These are phyloP conservation scores for Flaveria linearis DNA, from an alignment of 129 eudicot species.

Conservation along the genomic window DNA sequence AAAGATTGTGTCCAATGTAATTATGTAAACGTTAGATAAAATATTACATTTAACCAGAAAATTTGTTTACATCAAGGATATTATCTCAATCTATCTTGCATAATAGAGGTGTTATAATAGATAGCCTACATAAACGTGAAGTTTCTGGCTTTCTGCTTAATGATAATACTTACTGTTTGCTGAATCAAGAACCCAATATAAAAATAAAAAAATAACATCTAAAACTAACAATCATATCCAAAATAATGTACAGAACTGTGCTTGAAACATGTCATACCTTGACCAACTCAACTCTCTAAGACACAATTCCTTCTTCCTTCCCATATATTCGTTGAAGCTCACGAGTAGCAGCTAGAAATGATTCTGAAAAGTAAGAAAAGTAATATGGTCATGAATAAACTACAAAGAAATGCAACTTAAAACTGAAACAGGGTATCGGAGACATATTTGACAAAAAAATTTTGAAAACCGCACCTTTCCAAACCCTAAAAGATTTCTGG, in stretches of 20 bases:
- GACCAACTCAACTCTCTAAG: constrained; percentile 32
- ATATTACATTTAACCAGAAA: constrained; percentile 12
- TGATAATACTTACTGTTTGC: constrained; percentile 25
- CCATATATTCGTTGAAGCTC: constrained; percentile 71
- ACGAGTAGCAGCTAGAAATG: constrained; percentile 64
- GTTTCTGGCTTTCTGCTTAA: constrained; percentile 7
- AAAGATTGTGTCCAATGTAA: constrained; percentile 12
- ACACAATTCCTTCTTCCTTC: constrained; percentile 44
- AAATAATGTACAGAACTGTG: constrained; percentile 15
- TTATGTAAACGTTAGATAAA: not conserved
- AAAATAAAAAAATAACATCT: not conserved
- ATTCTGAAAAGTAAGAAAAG: constrained; percentile 39
- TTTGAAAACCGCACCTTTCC: constrained; percentile 49
- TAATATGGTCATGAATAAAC: constrained; percentile 12
- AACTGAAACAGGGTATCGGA: not conserved
- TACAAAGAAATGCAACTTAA: not conserved
- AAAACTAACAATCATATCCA: not conserved
- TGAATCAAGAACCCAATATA: constrained; percentile 15
- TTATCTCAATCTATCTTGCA: not conserved
- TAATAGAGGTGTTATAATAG: constrained; percentile 25
- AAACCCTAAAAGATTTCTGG: constrained; percentile 59
- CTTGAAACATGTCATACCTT: constrained; percentile 35
- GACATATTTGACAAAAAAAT: constrained; percentile 2
- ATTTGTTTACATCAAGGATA: not conserved
- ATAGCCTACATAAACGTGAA: constrained; percentile 21